Base-by-base conservation (phyloP, 148 eudicot species). In the Chenopodium berlandieri region DNA sequence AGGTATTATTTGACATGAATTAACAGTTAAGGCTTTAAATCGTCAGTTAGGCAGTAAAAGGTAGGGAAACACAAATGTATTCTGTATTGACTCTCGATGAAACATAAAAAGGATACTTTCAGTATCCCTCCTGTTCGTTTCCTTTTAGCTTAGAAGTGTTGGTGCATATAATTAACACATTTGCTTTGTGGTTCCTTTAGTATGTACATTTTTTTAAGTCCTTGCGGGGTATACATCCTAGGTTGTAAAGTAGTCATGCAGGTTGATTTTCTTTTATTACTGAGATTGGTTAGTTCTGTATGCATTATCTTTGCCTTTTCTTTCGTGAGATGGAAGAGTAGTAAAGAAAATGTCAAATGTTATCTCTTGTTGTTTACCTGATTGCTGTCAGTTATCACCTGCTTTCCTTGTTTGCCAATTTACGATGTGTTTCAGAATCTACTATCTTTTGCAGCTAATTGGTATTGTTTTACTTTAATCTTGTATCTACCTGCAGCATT, bases 401-500 rank as follows among this genome's bases (percentile, higher is more conserved):
- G 75, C 25, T 79, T 71, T 54, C 5, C 63, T 25, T 66, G 75
- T 67, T 58, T 34, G 6, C 67, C 81, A 30, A 25, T 16, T 48
- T 17, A 37, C 1, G 1, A 71, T 71, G 25, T 19, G 4, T 71
- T 71, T 40, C 50, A 14, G 40, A 32, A 32, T 1, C 19, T 70
- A 37, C 32, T n/a, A 32, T 70, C n/a, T 37, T 1, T 71, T 71
- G 75, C 27, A 2, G 46, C 34, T 71, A 5, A 19, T 9, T 19
- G 50, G 25, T 71, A 71, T 20, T 17, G 75, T 71, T 83, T 50
- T 25, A 40, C 9, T 68, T n/a, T 22, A 37, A 44, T 70, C 71
- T 69, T 69, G 48, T 72, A 74, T 76, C 81, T 64, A 68, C 58
- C 64, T 86, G 72, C 90, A 95, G 99, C 97, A 83, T 85, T 94